Evolutionary conservation across 257 asterid genomes (phyloP), one percentile per base, ranked within the genome.

Genomic region (Agastache rugosa): DNA sequence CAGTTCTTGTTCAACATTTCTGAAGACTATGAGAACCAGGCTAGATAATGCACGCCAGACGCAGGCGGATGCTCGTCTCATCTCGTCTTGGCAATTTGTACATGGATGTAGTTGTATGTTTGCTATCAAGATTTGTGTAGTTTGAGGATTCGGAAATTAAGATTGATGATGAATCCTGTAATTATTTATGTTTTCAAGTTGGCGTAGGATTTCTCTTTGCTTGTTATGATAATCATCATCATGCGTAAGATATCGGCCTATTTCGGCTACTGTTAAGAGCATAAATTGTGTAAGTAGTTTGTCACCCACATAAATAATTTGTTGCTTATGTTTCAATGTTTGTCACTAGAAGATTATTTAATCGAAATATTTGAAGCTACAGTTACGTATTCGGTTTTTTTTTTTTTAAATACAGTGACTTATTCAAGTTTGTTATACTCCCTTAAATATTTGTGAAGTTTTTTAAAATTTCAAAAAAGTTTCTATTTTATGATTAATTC

Each of bases 1-100:
- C 99, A 88, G 85, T 87, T 95, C 67, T 77, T 95, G 75, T 89
- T 85, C 88, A 89, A 92, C 63, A 86, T 90, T 63, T 79, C 88
- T 0, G 96, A 89, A 69, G 96, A 89, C 68, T 75, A 53, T 5
- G 92, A 83, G 72, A 88, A 72, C 75, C 93, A 75, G 79, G 91
- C 96, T 60, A 76, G 93, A 60, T 93, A 73, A 80, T 53, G 63
- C 16, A 20, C 44, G 0, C 15, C 2, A 11, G 63, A 6, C 41
- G 42, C 23, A 60, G 44, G 42, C 1, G 42, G 65, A 29, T 8
- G 65, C 11, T 10, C 11, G 65, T 6, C 11, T 10, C 11, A 44
- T 6, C 11, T 53, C 25, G 41, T 14, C 69, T 35, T 8, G 29
- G 25, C 20, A 10, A 53, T 29, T 42, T 67, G 85, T 75, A 76